Conservation (phyloP, 495 filamentous ascomycete species). For the Symbiotaphrina buchneri region DNA sequence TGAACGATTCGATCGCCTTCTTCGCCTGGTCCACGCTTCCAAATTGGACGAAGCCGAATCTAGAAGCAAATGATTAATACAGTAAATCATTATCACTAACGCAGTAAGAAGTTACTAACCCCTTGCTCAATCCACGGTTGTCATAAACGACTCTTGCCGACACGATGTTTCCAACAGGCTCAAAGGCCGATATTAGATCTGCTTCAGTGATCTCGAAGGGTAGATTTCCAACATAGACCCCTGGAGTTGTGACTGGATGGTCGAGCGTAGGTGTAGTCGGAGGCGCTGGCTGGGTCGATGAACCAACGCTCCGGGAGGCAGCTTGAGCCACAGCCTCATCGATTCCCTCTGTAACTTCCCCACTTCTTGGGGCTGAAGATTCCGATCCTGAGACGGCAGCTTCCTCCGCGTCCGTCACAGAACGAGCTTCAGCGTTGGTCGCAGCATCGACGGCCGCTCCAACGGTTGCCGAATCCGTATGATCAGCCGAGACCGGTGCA, state of each 20-base stretch:
- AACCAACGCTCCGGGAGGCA: neutral
- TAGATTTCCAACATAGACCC: conserved; percentile 64
- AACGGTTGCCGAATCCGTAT: too few species aligned
- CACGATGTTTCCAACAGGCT: conserved; percentile 37
- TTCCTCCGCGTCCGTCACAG: too few species aligned
- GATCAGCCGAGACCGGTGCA: too few species aligned
- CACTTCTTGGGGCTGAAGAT: neutral
- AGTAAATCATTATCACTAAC: neutral
- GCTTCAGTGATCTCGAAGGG: conserved; percentile 60
- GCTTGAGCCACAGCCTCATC: conserved; percentile 4
- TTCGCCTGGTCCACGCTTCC: conserved; percentile 26
- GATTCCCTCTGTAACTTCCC: neutral
- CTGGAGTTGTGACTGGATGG: conserved; percentile 9
- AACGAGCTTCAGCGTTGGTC: neutral
- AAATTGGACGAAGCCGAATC: conserved; percentile 65
- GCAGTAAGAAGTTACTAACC: conserved; percentile 28
- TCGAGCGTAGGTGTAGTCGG: too few species aligned
- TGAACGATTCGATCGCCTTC: conserved; percentile 35
- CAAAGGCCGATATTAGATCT: conserved; percentile 43
- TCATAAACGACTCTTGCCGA: conserved; percentile 37
- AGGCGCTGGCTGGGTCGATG: conserved; percentile 7
- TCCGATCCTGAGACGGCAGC: neutral
- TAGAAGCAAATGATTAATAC: conserved; percentile 13
- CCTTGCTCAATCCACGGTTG: conserved; percentile 60
- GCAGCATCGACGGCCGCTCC: too few species aligned